Percentiles rank a stretch among this genome's conserved stretches.
Evolutionary conservation across 441 rosid species (phyloP).

Genomic region (Gossypium trilobum): DNA sequence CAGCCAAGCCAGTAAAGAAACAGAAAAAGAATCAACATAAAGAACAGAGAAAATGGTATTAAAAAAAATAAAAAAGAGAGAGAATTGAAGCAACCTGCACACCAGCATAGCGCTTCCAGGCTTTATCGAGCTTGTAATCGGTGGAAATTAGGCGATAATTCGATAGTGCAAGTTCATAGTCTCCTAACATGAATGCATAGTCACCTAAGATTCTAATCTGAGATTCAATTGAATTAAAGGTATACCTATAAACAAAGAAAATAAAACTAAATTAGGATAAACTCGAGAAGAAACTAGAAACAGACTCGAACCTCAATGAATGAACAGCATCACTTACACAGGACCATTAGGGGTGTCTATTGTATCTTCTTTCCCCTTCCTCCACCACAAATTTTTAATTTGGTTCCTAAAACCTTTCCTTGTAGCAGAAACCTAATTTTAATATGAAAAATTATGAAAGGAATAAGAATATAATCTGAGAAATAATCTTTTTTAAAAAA

Average conservation of each 20-base stretch:
- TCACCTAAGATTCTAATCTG: slow-evolving; percentile 94
- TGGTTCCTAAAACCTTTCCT: slow-evolving; percentile 97
- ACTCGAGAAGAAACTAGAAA: slow-evolving; percentile 7
- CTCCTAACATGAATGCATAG: slow-evolving; percentile 93
- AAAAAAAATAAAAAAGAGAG: neutral
- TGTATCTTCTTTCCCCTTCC: slow-evolving; percentile 92
- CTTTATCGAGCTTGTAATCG: slow-evolving; percentile 96
- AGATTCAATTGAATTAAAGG: slow-evolving; percentile 85
- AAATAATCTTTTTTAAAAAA: neutral
- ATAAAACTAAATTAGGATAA: slow-evolving; percentile 21
- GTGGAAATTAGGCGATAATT: slow-evolving; percentile 92
- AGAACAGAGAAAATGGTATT: neutral
- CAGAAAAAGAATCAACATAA: slow-evolving; percentile 6
- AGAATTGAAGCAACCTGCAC: slow-evolving; percentile 60
- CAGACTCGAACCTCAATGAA: neutral
- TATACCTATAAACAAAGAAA: slow-evolving; percentile 59
- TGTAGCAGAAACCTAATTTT: slow-evolving; percentile 70
- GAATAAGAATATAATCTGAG: slow-evolving; percentile 7
- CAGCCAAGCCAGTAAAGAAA: neutral
- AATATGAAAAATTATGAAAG: slow-evolving; percentile 19
- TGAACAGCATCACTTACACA: slow-evolving; percentile 41
- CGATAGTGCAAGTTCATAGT: slow-evolving; percentile 91
- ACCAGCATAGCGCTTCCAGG: slow-evolving; percentile 97
- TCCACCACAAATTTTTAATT: slow-evolving; percentile 96
- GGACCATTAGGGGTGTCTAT: slow-evolving; percentile 56